Evolutionary conservation across 345 rosid genomes (phyloP), one percentile per base, ranked within the genome.

Genomic region (Barbarea vulgaris): DNA sequence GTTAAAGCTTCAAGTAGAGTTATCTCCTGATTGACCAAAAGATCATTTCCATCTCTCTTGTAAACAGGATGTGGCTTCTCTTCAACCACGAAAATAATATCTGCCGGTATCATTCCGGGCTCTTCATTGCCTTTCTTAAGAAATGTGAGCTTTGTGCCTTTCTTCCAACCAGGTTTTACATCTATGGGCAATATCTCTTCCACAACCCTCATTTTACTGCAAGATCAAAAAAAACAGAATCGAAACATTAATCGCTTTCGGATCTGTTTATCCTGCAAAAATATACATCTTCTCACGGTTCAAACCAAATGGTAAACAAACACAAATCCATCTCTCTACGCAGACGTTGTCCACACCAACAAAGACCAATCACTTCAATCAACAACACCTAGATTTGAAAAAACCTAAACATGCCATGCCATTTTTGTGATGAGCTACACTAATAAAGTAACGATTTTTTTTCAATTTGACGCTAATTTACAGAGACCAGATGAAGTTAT

Each of bases 121-220:
- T 85, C 97, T 79, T 90, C 89, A 67, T 90, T 91, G 60, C 97
- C 98, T 79, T 86, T 94, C 80, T 90, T 90, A 25, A 89, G 89
- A 57, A 94, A 91, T 48, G 96, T 94, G 48, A 94, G 88, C 83
- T 88, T 94, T 22, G 97, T 91, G 56, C 98, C 97, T 83, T 83
- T 91, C 88, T 94, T 91, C 98, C 98, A 94, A 54, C 98, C 98
- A 24, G 97, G 92, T 83, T 83, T 94, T 80, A 94, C 79, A 64
- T 94, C 97, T 59, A 94, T 89, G 15, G 89, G 85, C 82, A 94
- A 60, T 65, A 90, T 91, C 81, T 94, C 97, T 78, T 91, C 95
- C 48, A 87, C 67, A 5, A 76, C 70, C 69, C 79, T 84, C 37
- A 68, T 41, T 80, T 56, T 85, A 18, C 98, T 94, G 88, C 87